A percentile compares a stretch with the other conserved stretches of the same genome.
Evolutionary conservation across 208 protist genomes (phyloP).

Genomic region (Angomonas ambiguus): DNA sequence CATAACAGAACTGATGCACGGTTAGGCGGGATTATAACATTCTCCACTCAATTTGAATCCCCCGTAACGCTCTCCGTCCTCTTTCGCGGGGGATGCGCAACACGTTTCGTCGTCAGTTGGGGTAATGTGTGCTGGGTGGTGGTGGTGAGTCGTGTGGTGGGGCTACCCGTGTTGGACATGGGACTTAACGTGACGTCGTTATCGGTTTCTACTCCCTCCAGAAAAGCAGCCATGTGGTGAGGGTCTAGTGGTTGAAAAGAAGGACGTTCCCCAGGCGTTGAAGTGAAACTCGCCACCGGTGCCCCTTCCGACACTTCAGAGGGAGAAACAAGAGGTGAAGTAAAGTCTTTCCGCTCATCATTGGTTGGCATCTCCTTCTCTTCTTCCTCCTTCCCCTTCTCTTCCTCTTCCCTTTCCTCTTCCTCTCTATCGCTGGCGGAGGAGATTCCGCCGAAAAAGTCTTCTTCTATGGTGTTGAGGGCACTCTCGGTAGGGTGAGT

Average conservation of each 20-base stretch:
- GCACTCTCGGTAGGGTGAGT: neutral
- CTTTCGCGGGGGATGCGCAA: neutral
- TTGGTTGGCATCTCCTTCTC: neutral
- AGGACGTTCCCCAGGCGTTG: neutral
- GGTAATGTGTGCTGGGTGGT: neutral
- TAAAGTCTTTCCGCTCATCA: neutral
- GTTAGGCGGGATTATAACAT: no score
- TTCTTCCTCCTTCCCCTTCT: neutral
- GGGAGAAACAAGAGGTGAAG: neutral
- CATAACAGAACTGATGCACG: no score
- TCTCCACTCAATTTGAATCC: no score
- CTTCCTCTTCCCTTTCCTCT: neutral
- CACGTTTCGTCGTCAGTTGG: neutral
- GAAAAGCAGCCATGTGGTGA: neutral
- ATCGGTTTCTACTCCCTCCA: neutral
- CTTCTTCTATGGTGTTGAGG: slow-evolving; percentile 7
- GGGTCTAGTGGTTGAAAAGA: neutral
- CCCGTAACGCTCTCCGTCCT: neutral
- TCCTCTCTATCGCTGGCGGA: slow-evolving; percentile 1
- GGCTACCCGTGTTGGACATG: slow-evolving; percentile 3
- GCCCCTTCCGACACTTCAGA: neutral
- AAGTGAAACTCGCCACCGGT: neutral
- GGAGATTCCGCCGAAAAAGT: slow-evolving; percentile 10
- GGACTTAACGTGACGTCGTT: neutral
- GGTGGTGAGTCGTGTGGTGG: neutral